These are phyloP conservation scores for Apodospora peruviana DNA, from an alignment of 495 filamentous ascomycete species.

Conservation along the genomic window DNA sequence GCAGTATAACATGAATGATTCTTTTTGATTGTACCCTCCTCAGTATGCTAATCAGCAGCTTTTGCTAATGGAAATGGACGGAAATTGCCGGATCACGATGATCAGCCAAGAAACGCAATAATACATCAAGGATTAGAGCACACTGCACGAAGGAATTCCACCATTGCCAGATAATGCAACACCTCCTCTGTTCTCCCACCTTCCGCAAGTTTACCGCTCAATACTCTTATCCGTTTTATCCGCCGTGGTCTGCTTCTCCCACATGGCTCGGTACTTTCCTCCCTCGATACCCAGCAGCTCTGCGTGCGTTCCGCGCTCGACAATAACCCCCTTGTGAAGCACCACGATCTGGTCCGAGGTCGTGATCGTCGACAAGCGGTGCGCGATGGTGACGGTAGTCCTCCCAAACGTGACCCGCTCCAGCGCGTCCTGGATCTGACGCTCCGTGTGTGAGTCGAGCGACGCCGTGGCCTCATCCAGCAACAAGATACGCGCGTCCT, in stretches of 20 bases:
- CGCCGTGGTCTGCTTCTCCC: constrained; percentile 63
- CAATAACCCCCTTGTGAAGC: constrained; percentile 73
- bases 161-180: too few species aligned
- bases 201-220: too few species aligned
- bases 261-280: constrained; percentile 82
- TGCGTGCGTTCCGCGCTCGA: constrained; percentile 76
- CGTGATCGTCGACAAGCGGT: constrained; percentile 87
- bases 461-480: constrained; percentile 95
- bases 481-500: constrained; percentile 87
- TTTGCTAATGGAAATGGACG: too few species aligned
- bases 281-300: constrained; percentile 69
- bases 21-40: too few species aligned
- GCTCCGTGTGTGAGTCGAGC: constrained; percentile 86
- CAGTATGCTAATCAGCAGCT: too few species aligned
- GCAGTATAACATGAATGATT: too few species aligned
- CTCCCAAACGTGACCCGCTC: constrained; percentile 62
- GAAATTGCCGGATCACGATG: too few species aligned
- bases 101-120: too few species aligned
- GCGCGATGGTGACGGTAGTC: constrained; percentile 61
- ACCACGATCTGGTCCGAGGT: constrained; percentile 88
- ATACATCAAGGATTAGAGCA: too few species aligned
- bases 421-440: constrained; percentile 82
- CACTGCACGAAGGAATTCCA: too few species aligned
- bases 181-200: too few species aligned
- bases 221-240: constrained; percentile 11